phyloP scores from a whole-genome alignment of 345 rosid genomes.

The Microthlaspi erraticum region DNA sequence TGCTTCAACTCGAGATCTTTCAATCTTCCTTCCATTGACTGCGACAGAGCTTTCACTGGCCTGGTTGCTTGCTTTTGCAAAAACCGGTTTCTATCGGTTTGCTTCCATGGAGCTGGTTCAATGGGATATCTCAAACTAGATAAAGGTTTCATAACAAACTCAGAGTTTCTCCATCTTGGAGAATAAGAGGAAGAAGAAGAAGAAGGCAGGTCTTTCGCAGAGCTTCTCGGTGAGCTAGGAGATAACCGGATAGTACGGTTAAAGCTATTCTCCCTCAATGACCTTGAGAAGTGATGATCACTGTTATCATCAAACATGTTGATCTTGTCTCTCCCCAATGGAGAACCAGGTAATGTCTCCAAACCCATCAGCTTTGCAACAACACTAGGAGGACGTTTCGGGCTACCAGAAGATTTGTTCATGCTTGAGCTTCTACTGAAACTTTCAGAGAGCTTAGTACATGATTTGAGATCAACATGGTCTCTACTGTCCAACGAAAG shows the following conservation, averaged over 20 bases:
- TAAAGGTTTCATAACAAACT: constrained; percentile 76
- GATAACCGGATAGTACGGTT: constrained; percentile 53
- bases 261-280: constrained; percentile 54
- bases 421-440: constrained; percentile 53
- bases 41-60: constrained; percentile 48
- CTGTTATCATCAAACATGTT: constrained; percentile 43
- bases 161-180: constrained; percentile 77
- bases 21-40: constrained; percentile 66
- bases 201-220: constrained; percentile 55
- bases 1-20: constrained; percentile 73
- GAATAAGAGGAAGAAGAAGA: constrained; percentile 50
- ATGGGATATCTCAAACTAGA: constrained; percentile 67
- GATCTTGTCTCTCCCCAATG: constrained; percentile 42
- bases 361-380: constrained; percentile 96
- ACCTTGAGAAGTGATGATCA: constrained; percentile 50
- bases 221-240: constrained; percentile 52
- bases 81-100: constrained; percentile 54
- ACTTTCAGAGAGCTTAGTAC: constrained; percentile 45
- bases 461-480: constrained; percentile 49
- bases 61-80: constrained; percentile 54
- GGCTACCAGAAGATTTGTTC: constrained; percentile 43
- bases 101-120: constrained; percentile 95
- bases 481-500: constrained; percentile 74
- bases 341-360: constrained; percentile 74
- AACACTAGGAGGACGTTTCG: constrained; percentile 70